Percentiles rank a stretch among this genome's conserved stretches.
Conservation (phyloP, 176 grass and related monocot genomes). For the Bolboschoenus planiculmis region DNA sequence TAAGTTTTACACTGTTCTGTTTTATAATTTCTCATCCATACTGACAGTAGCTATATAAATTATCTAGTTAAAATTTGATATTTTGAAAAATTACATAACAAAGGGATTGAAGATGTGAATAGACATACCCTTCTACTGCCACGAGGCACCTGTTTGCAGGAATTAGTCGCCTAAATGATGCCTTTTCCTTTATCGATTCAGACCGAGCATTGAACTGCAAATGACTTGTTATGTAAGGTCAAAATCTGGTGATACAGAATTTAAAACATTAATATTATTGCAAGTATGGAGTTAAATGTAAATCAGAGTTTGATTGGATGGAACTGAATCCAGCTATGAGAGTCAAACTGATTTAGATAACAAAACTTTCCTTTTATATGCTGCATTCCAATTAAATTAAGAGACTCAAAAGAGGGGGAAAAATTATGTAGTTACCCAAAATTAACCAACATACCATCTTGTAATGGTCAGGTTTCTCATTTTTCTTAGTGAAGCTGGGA, state of each 20-base stretch:
- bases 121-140: conserved; percentile 84
- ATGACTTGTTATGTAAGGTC: neutral
- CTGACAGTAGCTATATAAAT: neutral
- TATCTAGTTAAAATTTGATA: neutral
- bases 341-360: neutral
- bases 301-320: neutral
- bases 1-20: neutral
- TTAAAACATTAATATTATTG: neutral
- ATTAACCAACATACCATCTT: conserved; percentile 52
- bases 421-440: neutral
- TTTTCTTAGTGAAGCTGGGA: conserved; percentile 81
- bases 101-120: neutral
- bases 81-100: neutral
- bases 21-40: neutral
- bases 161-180: conserved; percentile 79
- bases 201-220: conserved; percentile 92
- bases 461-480: conserved; percentile 78
- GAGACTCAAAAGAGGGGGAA: neutral
- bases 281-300: neutral
- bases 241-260: neutral
- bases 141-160: conserved; percentile 74
- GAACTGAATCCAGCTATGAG: neutral
- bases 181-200: conserved; percentile 87
- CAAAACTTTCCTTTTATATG: neutral
- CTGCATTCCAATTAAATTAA: neutral